Evolutionary conservation across 768 basidiomycete species (phyloP).

Genomic region (Kwoniella botswanensis): DNA sequence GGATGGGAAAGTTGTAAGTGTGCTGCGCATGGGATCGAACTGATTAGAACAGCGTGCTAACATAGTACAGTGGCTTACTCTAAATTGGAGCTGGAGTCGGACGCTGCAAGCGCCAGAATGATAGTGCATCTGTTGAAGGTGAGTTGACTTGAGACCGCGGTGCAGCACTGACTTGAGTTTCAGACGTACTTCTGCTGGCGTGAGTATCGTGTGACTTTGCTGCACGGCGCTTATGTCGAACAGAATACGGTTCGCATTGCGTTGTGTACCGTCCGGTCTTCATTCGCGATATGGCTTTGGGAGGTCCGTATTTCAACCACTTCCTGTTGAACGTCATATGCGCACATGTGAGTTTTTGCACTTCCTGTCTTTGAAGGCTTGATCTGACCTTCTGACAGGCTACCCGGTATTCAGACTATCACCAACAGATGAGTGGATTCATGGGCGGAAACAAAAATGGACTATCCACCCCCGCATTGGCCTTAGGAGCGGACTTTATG

Average conservation of each 20-base stretch:
- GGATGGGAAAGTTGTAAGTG: slow-evolving; percentile 32
- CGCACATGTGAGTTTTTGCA: slow-evolving; percentile 20
- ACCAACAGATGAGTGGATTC: slow-evolving; percentile 3
- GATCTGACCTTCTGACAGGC: slow-evolving; percentile 23
- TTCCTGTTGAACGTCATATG: slow-evolving; percentile 38
- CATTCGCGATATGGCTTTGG: slow-evolving; percentile 38
- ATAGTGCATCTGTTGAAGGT: slow-evolving; percentile 35
- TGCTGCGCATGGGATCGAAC: neutral
- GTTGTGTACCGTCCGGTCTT: slow-evolving; percentile 37
- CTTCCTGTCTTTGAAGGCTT: no score
- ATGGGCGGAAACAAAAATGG: slow-evolving; percentile 6
- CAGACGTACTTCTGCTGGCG: slow-evolving; percentile 37
- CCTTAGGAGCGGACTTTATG: slow-evolving; percentile 27
- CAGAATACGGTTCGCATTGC: slow-evolving; percentile 37
- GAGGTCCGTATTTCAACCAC: slow-evolving; percentile 34
- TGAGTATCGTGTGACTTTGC: neutral
- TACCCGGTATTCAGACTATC: slow-evolving; percentile 24
- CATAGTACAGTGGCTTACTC: slow-evolving; percentile 27
- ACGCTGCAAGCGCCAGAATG: slow-evolving; percentile 22
- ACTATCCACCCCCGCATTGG: slow-evolving; percentile 4
- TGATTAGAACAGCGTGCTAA: neutral
- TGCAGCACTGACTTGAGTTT: neutral
- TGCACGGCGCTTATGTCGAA: neutral
- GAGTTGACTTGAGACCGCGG: neutral
- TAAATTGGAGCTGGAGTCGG: slow-evolving; percentile 28